These are phyloP conservation scores for Fonsecaea pugnacius DNA, from an alignment of 2,329 filamentous ascomycete species.

Conservation along the genomic window DNA sequence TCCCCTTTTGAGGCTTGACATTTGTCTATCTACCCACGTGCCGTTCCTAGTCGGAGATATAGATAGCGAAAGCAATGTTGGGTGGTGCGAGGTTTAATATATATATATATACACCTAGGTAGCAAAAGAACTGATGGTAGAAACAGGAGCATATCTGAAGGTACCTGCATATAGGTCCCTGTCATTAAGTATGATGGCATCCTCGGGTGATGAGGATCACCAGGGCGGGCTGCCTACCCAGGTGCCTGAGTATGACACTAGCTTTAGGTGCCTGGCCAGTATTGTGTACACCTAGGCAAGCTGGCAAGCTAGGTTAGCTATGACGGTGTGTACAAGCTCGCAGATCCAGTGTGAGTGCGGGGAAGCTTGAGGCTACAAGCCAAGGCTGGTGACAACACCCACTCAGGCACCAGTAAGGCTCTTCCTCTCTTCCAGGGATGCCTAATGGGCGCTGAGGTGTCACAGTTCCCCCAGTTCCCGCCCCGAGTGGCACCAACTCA, in stretches of 20 bases:
- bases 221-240: neutral
- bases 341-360: neutral
- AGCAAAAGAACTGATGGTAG: too few relatives aligned
- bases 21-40: neutral
- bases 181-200: too few relatives aligned
- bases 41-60: neutral
- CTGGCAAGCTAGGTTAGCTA: too few relatives aligned
- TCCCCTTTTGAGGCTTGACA: constrained; percentile 2
- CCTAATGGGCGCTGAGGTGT: neutral
- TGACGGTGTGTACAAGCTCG: too few relatives aligned
- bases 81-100: too few relatives aligned
- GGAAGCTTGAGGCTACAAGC: neutral
- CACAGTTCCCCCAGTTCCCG: neutral
- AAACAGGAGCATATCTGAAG: too few relatives aligned
- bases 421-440: neutral
- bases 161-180: too few relatives aligned
- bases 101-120: too few relatives aligned
- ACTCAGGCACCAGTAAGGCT: neutral
- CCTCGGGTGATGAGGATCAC: too few relatives aligned
- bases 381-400: neutral
- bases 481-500: neutral
- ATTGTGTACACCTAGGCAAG: too few relatives aligned
- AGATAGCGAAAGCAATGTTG: too few relatives aligned
- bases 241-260: neutral
- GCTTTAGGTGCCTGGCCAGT: neutral